Conservation (phyloP, 192 early-diverging fungal species). For the Chytriomyces hyalinus region DNA sequence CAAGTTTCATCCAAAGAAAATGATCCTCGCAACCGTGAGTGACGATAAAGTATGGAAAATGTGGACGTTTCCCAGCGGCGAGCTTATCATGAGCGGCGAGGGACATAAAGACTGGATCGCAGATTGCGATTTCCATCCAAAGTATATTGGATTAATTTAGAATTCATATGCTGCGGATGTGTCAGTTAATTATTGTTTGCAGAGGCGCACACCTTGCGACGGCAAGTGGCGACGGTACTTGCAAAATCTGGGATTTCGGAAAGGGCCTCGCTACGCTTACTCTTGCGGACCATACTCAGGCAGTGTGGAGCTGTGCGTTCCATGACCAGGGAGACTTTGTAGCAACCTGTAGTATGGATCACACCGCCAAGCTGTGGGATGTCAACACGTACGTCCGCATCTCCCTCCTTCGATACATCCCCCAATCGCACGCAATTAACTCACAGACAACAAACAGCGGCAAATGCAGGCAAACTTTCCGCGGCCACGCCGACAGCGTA, state of each 20-base stretch:
- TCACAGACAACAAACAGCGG: conserved; percentile 34
- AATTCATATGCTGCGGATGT: not conserved
- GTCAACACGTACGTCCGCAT: conserved; percentile 47
- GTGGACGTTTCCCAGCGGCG: conserved; percentile 63
- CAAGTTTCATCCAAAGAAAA: conserved; percentile 66
- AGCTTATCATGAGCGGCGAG: conserved; percentile 61
- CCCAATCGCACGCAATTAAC: not conserved
- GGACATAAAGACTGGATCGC: conserved; percentile 65
- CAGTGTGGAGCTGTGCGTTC: conserved; percentile 63
- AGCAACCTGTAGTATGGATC: conserved; percentile 58
- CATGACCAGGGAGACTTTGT: conserved; percentile 62
- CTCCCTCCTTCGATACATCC: not conserved
- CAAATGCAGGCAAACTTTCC: conserved; percentile 60
- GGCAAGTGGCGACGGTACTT: conserved; percentile 61
- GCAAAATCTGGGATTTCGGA: conserved; percentile 64
- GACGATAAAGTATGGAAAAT: conserved; percentile 67
- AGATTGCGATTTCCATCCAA: conserved; percentile 66
- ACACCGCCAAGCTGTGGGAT: conserved; percentile 65
- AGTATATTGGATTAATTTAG: conserved; percentile 37
- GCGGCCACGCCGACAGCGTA: conserved; percentile 61
- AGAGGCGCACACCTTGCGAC: conserved; percentile 64
- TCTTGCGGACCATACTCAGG: conserved; percentile 60
- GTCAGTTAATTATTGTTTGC: not conserved
- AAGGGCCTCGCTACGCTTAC: conserved; percentile 56
- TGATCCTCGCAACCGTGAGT: conserved; percentile 61